Evolutionary conservation across 805 yeast species (phyloP).

Genomic region (Metschnikowia cubensis): DNA sequence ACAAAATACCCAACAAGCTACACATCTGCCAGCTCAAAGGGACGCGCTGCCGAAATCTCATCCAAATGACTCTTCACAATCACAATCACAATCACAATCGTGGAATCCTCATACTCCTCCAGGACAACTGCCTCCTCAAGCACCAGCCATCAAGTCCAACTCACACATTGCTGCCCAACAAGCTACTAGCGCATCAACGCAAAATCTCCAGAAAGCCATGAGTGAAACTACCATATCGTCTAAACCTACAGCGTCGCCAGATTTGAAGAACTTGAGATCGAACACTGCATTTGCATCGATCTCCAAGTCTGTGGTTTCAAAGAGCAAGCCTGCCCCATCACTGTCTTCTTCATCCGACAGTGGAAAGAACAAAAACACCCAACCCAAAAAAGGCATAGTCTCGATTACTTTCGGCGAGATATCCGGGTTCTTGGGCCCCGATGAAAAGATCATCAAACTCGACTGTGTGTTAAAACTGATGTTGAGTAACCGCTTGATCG

Average conservation of each 20-base stretch:
- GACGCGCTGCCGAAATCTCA: neutral
- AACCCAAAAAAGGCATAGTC: neutral
- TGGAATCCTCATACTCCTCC: conserved; percentile 5
- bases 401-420: conserved; percentile 32
- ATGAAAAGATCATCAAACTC: conserved; percentile 40
- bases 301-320: conserved; percentile 1
- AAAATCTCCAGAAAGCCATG: conserved; percentile 12
- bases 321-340: neutral
- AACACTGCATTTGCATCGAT: conserved; percentile 22
- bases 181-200: conserved; percentile 5
- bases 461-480: conserved; percentile 37
- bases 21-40: neutral
- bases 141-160: conserved; percentile 1
- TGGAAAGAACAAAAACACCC: neutral
- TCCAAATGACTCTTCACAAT: neutral
- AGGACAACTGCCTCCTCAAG: neutral
- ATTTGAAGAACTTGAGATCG: conserved; percentile 13
- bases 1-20: neutral
- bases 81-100: neutral
- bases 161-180: conserved; percentile 15
- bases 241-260: conserved; percentile 6
- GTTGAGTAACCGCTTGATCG: conserved; percentile 23
- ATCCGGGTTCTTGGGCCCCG: conserved; percentile 26
- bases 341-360: neutral
- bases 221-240: conserved; percentile 8